Percentiles rank a stretch among this genome's conserved stretches.
phyloP scores from a whole-genome alignment of 495 filamentous ascomycete species.

The Penicillium macrosclerotiorum region DNA sequence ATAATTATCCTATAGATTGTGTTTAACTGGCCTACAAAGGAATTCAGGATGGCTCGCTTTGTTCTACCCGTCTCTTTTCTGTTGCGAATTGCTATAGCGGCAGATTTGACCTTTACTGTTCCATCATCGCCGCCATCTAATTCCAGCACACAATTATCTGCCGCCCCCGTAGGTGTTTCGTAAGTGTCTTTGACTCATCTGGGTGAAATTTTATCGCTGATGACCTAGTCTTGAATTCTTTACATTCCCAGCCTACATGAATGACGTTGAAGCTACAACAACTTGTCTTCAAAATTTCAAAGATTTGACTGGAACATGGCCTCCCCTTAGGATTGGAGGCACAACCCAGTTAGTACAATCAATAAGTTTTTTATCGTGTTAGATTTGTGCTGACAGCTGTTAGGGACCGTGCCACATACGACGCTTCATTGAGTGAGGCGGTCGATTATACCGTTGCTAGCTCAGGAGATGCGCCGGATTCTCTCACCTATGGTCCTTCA shows the following conservation, averaged over 20 bases:
- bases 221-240: conserved; percentile 54
- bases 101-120: conserved; percentile 7
- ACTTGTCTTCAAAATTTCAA: conserved; percentile 56
- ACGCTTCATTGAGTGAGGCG: conserved; percentile 46
- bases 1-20: no score
- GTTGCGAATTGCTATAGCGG: background rate
- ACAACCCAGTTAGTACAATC: conserved; percentile 46
- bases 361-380: no score
- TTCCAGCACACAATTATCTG: conserved; percentile 13
- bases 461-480: conserved; percentile 50
- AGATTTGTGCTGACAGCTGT: background rate
- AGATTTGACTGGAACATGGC: conserved; percentile 52
- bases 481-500: conserved; percentile 54
- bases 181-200: conserved; percentile 19
- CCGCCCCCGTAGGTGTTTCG: conserved; percentile 53
- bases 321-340: conserved; percentile 58
- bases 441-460: conserved; percentile 56
- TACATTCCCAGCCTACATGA: conserved; percentile 57
- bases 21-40: background rate
- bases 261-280: conserved; percentile 50
- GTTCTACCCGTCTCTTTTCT: background rate
- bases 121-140: conserved; percentile 14
- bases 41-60: background rate
- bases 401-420: conserved; percentile 54
- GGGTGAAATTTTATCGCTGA: background rate